These are phyloP conservation scores for Phytopythium sindhum DNA, from an alignment of 352 stramenopile genomes.

Conservation along the genomic window DNA sequence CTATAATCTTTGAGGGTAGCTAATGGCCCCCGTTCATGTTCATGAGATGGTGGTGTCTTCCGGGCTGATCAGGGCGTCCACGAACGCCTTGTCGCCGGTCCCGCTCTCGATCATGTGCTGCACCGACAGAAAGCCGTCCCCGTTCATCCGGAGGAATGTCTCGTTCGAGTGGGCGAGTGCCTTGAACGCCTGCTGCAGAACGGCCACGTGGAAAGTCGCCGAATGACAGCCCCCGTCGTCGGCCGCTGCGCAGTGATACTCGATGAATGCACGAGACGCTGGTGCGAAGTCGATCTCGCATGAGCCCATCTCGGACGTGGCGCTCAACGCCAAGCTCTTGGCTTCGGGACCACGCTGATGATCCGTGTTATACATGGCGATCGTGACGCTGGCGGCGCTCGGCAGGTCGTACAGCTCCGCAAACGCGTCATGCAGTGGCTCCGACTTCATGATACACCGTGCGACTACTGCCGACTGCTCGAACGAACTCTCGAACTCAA, in stretches of 20 bases:
- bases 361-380: conserved; percentile 51
- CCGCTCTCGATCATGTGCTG: conserved; percentile 79
- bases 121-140: conserved; percentile 73
- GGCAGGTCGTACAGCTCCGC: conserved; percentile 82
- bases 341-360: conserved; percentile 6
- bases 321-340: conserved; percentile 63
- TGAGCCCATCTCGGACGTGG: conserved; percentile 64
- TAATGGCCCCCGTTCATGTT: no score
- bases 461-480: conserved; percentile 70
- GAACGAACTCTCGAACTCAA: conserved; percentile 80
- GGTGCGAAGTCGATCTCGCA: conserved; percentile 80
- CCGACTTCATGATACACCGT: conserved; percentile 81
- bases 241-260: conserved; percentile 60
- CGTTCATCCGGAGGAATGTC: conserved; percentile 81
- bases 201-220: conserved; percentile 74
- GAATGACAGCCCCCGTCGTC: conserved; percentile 25
- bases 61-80: conserved; percentile 76
- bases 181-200: conserved; percentile 83
- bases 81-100: conserved; percentile 72
- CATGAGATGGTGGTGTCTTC: conserved; percentile 32
- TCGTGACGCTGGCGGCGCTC: conserved; percentile 72
- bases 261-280: conserved; percentile 75
- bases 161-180: conserved; percentile 72
- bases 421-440: conserved; percentile 77
- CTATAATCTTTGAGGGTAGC: no score